Conservation (phyloP, 441 rosid species). For the Gossypium laxum region DNA sequence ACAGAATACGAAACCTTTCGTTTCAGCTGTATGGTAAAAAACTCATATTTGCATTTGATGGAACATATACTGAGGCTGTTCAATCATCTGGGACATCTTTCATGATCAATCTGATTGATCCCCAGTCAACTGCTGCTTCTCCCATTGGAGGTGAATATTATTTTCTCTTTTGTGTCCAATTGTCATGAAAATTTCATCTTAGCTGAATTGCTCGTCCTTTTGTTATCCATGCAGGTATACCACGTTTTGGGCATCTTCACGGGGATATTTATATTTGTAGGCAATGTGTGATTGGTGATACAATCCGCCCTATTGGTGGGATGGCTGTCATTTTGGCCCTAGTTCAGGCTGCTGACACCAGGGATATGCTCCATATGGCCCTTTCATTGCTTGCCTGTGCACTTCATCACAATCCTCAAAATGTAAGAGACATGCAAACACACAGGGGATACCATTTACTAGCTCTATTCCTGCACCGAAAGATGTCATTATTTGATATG, state of each 20-base stretch:
- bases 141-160: conserved; percentile 80
- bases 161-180: background rate
- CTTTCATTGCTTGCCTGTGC: conserved; percentile 83
- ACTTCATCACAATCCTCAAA: conserved; percentile 94
- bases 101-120: conserved; percentile 96
- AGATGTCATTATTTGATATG: conserved; percentile 90
- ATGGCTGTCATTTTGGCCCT: conserved; percentile 83
- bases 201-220: conserved; percentile 1
- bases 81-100: conserved; percentile 75
- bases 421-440: conserved; percentile 89
- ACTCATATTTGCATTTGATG: conserved; percentile 99
- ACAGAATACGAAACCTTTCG: conserved; percentile 73
- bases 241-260: conserved; percentile 84
- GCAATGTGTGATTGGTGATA: conserved; percentile 88
- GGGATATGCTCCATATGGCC: conserved; percentile 98
- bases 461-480: conserved; percentile 83
- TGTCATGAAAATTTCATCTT: background rate
- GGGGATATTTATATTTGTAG: conserved; percentile 79
- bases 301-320: conserved; percentile 88
- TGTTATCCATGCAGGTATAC: conserved; percentile 56
- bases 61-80: conserved; percentile 72
- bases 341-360: conserved; percentile 89
- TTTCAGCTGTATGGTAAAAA: conserved; percentile 93
- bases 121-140: conserved; percentile 97
- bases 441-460: conserved; percentile 98